Evolutionary conservation across 768 basidiomycete species (phyloP).

Genomic region (Kwoniella botswanensis): DNA sequence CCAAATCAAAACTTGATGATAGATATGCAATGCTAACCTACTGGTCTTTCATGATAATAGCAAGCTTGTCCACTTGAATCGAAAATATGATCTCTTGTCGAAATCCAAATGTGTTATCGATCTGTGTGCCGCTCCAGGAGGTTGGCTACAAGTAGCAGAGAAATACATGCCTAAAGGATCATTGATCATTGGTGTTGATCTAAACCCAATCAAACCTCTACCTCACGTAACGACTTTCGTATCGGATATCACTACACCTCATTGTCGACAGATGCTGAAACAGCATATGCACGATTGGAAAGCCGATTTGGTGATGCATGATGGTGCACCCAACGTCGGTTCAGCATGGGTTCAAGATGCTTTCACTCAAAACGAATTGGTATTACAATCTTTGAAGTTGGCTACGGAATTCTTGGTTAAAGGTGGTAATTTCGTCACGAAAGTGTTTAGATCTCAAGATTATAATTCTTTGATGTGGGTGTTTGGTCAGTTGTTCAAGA

Average conservation of each 20-base stretch:
- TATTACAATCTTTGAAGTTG: slow-evolving; percentile 90
- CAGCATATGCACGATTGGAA: slow-evolving; percentile 96
- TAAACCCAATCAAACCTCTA: slow-evolving; percentile 94
- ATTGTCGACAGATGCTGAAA: slow-evolving; percentile 85
- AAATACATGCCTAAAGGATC: slow-evolving; percentile 96
- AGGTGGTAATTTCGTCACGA: slow-evolving; percentile 95
- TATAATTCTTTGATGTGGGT: slow-evolving; percentile 99
- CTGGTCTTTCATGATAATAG: slow-evolving; percentile 26
- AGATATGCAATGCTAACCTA: background rate
- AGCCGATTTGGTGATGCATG: slow-evolving; percentile 96
- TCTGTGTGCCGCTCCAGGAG: slow-evolving; percentile 97
- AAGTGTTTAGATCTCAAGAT: slow-evolving; percentile 96
- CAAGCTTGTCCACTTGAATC: slow-evolving; percentile 98
- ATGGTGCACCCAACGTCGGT: slow-evolving; percentile 99
- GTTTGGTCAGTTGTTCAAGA: slow-evolving; percentile 91
- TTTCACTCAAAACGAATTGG: slow-evolving; percentile 94
- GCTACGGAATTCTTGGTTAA: slow-evolving; percentile 92
- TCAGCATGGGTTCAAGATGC: slow-evolving; percentile 99
- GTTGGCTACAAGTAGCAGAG: slow-evolving; percentile 97
- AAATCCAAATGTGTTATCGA: slow-evolving; percentile 87
- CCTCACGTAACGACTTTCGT: slow-evolving; percentile 90
- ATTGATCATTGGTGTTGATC: slow-evolving; percentile 91
- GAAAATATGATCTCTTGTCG: slow-evolving; percentile 92
- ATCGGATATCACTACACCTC: slow-evolving; percentile 88
- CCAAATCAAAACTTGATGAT: too few species aligned